These are phyloP conservation scores for Graphiopsis chlorocephala DNA, from an alignment of 2,329 filamentous ascomycete genomes.

Conservation along the genomic window DNA sequence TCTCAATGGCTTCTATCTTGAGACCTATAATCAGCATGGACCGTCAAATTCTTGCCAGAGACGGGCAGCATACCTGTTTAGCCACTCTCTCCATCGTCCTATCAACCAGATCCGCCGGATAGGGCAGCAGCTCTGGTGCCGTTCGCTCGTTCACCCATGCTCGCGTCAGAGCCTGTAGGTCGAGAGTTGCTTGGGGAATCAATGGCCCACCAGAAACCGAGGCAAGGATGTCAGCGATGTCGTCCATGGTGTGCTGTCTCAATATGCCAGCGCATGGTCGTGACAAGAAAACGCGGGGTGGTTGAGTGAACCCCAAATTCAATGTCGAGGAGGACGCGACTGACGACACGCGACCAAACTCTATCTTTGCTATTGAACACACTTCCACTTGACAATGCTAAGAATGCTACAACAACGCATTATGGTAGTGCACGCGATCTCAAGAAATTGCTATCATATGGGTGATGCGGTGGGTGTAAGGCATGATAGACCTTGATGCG, in stretches of 20 bases:
- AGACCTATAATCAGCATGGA: not conserved
- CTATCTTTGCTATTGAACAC: not conserved
- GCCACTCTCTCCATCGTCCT: conserved; percentile 65
- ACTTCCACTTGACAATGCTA: not conserved
- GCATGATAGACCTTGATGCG: not conserved
- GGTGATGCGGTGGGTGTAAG: too few relatives aligned
- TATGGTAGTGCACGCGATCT: not conserved
- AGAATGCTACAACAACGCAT: not conserved
- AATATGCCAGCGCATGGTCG: not conserved
- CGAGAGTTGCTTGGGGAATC: conserved; percentile 52
- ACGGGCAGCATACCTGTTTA: conserved; percentile 22
- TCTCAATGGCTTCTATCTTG: conserved; percentile 42
- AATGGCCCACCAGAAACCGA: conserved; percentile 42
- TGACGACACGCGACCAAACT: not conserved
- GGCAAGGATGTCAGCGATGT: conserved; percentile 54
- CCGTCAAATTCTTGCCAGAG: conserved; percentile 1
- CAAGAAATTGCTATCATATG: not conserved
- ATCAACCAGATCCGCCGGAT: conserved; percentile 72
- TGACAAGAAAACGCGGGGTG: not conserved
- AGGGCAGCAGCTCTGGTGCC: conserved; percentile 83
- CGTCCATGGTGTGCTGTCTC: conserved; percentile 21
- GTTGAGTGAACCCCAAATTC: not conserved
- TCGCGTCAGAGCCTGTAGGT: conserved; percentile 85
- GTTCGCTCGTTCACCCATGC: conserved; percentile 91
- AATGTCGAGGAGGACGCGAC: conserved; percentile 5